Percentiles rank a stretch among this genome's conserved stretches.
Evolutionary conservation across 1,139 yeast genomes (phyloP).

Genomic region (Saccharomyces hybrid): DNA sequence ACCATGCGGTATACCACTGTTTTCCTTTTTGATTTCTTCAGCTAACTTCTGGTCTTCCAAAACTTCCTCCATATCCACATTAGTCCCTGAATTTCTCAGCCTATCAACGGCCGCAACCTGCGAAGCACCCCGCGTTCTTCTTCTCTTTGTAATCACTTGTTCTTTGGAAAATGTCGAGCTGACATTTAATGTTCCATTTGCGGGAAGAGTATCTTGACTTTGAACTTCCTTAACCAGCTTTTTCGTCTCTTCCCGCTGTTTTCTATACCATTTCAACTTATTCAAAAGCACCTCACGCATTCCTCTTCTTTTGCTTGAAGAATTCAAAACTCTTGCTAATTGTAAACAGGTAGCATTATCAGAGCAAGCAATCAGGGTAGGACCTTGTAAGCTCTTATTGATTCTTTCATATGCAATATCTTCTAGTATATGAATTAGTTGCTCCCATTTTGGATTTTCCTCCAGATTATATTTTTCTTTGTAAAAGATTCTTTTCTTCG

Average conservation of each 20-base stretch:
- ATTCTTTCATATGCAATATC: slow-evolving; percentile 58
- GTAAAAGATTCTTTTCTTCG: slow-evolving; percentile 61
- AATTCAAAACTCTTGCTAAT: slow-evolving; percentile 40
- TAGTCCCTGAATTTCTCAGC: slow-evolving; percentile 35
- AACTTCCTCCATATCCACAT: slow-evolving; percentile 34
- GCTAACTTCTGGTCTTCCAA: slow-evolving; percentile 29
- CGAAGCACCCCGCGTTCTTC: slow-evolving; percentile 80
- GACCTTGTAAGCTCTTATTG: slow-evolving; percentile 39
- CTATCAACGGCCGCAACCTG: slow-evolving; percentile 47
- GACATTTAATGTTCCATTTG: slow-evolving; percentile 26
- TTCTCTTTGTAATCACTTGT: slow-evolving; percentile 35
- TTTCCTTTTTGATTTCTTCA: slow-evolving; percentile 13
- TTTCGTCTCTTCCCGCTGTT: slow-evolving; percentile 43
- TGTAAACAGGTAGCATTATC: slow-evolving; percentile 48
- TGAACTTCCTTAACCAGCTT: slow-evolving; percentile 30
- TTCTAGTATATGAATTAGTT: slow-evolving; percentile 56
- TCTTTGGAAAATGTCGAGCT: slow-evolving; percentile 34
- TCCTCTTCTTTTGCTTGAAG: slow-evolving; percentile 20
- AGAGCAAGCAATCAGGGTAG: slow-evolving; percentile 71
- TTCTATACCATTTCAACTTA: slow-evolving; percentile 45
- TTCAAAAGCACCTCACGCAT: slow-evolving; percentile 46
- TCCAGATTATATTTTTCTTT: slow-evolving; percentile 46
- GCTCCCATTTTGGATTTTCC: slow-evolving; percentile 89
- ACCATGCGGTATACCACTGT: not conserved
- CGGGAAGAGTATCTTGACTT: slow-evolving; percentile 21